Conservation (phyloP, 176 grass and related monocot species). For the Triticum dicoccoides region DNA sequence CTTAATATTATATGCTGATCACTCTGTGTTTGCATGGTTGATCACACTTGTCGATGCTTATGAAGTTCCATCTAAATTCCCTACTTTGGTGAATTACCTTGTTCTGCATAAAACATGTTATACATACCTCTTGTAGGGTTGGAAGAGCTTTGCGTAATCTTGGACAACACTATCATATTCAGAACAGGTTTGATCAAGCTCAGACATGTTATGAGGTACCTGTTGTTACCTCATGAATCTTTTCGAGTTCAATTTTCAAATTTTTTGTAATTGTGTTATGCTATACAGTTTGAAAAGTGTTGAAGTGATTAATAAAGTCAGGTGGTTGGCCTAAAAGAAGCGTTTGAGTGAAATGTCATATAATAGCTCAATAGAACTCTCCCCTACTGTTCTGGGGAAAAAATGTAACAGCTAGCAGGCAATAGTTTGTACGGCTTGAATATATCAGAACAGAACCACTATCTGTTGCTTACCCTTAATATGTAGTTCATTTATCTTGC, state of each 20-base stretch:
- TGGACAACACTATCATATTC: conserved; percentile 68
- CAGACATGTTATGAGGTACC: conserved; percentile 80
- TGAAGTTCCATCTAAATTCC: background rate
- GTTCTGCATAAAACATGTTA: background rate
- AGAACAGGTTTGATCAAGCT: conserved; percentile 67
- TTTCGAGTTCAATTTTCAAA: background rate
- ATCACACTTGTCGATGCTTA: background rate
- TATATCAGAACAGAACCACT: background rate
- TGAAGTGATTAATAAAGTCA: too few relatives aligned
- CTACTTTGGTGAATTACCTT: background rate
- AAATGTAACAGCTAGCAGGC: background rate
- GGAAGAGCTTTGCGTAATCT: conserved; percentile 75
- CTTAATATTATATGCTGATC: background rate
- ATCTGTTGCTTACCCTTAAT: background rate
- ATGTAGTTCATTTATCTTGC: background rate
- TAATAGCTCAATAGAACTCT: background rate
- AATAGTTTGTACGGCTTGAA: conserved; percentile 21
- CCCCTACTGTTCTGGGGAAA: background rate
- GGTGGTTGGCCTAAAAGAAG: background rate
- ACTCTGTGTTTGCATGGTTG: conserved; percentile 16
- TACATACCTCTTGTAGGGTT: conserved; percentile 53
- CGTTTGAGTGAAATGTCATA: background rate
- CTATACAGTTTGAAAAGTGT: background rate
- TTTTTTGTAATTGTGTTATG: background rate
- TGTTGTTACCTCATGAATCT: conserved; percentile 5